Conservation (phyloP, 2,329 filamentous ascomycete species). For the Colletotrichum sp. region DNA sequence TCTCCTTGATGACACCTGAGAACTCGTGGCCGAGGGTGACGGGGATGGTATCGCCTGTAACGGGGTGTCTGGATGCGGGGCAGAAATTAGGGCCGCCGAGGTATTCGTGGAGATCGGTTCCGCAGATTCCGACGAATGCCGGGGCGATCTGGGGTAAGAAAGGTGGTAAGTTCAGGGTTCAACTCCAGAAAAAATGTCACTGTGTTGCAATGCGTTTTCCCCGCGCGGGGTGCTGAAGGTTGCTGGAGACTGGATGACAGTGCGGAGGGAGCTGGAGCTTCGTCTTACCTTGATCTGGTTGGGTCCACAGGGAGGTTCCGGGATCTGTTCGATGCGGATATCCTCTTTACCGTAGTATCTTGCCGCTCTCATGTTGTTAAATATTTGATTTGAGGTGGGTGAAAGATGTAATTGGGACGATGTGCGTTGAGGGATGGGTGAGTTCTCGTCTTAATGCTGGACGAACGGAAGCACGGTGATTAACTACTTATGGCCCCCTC, state of each 20-base stretch:
- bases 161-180: background rate
- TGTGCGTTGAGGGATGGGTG: too few relatives aligned
- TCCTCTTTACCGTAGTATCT: conserved; percentile 61
- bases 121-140: conserved; percentile 38
- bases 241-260: background rate
- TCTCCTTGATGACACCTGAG: conserved; percentile 61
- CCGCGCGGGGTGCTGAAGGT: background rate
- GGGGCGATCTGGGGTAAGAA: conserved; percentile 26
- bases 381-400: background rate
- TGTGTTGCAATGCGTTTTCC: background rate
- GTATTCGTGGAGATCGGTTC: conserved; percentile 38
- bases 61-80: conserved; percentile 51
- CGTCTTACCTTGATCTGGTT: conserved; percentile 48
- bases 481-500: background rate
- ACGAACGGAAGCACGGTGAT: background rate
- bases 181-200: background rate
- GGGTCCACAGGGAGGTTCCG: conserved; percentile 48
- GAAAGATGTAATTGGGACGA: background rate
- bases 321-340: conserved; percentile 58
- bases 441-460: background rate
- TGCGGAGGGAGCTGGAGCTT: background rate
- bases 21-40: conserved; percentile 69
- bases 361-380: conserved; percentile 52
- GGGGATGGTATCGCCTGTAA: conserved; percentile 61
- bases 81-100: conserved; percentile 32